Evolutionary conservation across 768 basidiomycete species (phyloP).

Genomic region (Boletus reticuloceps): DNA sequence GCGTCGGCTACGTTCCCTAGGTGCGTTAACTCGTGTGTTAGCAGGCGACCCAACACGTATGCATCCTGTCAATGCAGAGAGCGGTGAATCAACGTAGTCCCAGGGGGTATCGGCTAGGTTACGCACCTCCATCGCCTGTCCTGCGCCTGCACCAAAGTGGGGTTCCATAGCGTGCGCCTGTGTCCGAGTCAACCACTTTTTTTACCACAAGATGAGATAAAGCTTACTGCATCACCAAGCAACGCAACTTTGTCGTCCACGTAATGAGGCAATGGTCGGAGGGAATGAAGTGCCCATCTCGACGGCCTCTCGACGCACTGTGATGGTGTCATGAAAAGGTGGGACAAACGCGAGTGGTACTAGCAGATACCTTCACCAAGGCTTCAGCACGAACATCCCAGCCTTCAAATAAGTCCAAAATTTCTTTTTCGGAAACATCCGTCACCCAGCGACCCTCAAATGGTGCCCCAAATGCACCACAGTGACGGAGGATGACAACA

Average conservation of each 20-base stretch:
- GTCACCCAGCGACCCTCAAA: constrained; percentile 31
- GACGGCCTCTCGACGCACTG: constrained; percentile 37
- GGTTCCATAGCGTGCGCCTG: constrained; percentile 49
- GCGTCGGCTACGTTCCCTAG: constrained; percentile 23
- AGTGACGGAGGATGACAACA: constrained; percentile 30
- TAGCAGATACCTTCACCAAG: constrained; percentile 8
- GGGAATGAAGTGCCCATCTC: constrained; percentile 42
- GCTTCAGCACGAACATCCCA: constrained; percentile 17
- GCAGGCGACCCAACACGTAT: constrained; percentile 28
- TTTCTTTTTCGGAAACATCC: constrained; percentile 31
- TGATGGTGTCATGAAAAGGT: not conserved
- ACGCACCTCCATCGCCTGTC: constrained; percentile 49
- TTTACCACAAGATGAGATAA: not conserved
- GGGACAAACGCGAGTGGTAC: too few species aligned
- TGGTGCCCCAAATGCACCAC: constrained; percentile 26
- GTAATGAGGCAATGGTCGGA: constrained; percentile 40
- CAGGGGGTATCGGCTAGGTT: not conserved
- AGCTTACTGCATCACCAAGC: constrained; percentile 46
- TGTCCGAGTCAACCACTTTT: not conserved
- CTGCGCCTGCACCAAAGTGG: constrained; percentile 47
- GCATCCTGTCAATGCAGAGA: constrained; percentile 21
- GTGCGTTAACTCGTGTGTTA: constrained; percentile 23
- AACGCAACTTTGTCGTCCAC: constrained; percentile 40
- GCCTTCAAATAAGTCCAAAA: constrained; percentile 27
- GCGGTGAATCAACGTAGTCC: not conserved